phyloP scores from a whole-genome alignment of 495 filamentous ascomycete species.

The Durotheca rogersii region DNA sequence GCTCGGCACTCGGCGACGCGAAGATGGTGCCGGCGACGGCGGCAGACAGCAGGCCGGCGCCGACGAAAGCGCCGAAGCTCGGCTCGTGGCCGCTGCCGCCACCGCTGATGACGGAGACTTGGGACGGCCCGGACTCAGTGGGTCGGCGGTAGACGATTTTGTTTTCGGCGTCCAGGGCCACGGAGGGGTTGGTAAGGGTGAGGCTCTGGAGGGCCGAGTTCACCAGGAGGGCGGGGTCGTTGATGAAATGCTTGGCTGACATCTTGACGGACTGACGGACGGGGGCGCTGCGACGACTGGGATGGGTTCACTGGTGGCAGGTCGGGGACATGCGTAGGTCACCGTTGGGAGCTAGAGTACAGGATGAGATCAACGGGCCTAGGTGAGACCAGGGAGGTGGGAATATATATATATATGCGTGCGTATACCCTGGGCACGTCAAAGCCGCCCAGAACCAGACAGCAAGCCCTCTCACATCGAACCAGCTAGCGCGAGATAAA shows the following conservation, averaged over 20 bases:
- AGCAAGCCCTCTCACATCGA: neutral
- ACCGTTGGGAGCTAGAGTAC: neutral
- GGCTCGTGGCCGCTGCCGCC: conserved; percentile 95
- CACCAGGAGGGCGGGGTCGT: conserved; percentile 79
- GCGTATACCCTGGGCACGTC: no score
- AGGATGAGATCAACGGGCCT: neutral
- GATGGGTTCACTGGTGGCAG: conserved; percentile 5
- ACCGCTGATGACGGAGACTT: conserved; percentile 83
- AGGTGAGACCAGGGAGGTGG: neutral
- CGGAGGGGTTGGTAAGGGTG: conserved; percentile 81
- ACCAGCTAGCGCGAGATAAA: neutral
- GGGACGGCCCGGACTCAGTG: conserved; percentile 37
- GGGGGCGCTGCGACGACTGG: conserved; percentile 2
- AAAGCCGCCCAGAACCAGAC: no score
- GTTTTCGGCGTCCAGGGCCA: conserved; percentile 75
- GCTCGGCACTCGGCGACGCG: conserved; percentile 82
- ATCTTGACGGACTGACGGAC: conserved; percentile 31
- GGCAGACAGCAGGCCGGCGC: conserved; percentile 74
- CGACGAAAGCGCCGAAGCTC: conserved; percentile 71
- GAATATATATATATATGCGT: neutral
- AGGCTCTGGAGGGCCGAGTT: conserved; percentile 72
- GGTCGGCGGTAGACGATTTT: conserved; percentile 86
- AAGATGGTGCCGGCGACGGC: conserved; percentile 93
- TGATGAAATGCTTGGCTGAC: conserved; percentile 88
- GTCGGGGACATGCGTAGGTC: neutral